Evolutionary conservation across 345 rosid genomes (phyloP), one percentile per base, ranked within the genome.

Genomic region (Microcos paniculata): DNA sequence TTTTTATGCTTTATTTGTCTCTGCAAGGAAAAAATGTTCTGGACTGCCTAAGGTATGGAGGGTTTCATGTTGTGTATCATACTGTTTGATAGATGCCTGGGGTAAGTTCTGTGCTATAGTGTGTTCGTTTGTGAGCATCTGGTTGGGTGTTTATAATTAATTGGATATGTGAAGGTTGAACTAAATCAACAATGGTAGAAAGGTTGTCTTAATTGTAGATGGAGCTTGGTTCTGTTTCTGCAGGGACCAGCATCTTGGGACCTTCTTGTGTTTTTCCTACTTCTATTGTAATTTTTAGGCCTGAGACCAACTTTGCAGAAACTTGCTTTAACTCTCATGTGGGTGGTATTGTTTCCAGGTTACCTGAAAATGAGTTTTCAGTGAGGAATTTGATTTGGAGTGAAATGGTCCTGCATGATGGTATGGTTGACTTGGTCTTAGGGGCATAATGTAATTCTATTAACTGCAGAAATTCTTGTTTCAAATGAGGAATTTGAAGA

Each of bases 41-140:
- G 38, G 70, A 62, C 77, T 79, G 43, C 62, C 35, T 33, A 21
- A 64, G 72, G 59, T 78, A 70, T 68, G 33, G 30, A 75, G 69
- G 28, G 71, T 57, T 38, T 6, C 49, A 40, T 30, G 38, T 67
- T 52, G 77, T 64, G 49, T 52, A 49, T 78, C 45, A 53, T 43
- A 33, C 78, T 59, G 75, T 40, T 66, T 67, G 71, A 69, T 16
- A 28, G 76, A 62, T 69, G 42, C 38, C 42, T 56, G 46, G 56
- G 61, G 49, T 69, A 43, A 70, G 73, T 26, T 64, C 75, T 72
- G 62, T 72, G 80, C 76, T 72, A 59, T 77, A 45, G 4, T 38
- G 31, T 68, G 43, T 81, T 58, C 21, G 8, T 74, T 76, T 57
- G 45, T 53, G 71, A 77, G 67, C 68, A 77, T 77, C 26, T 73